phyloP scores from a whole-genome alignment of 306 rosid species.

The Dryas octopetala region DNA sequence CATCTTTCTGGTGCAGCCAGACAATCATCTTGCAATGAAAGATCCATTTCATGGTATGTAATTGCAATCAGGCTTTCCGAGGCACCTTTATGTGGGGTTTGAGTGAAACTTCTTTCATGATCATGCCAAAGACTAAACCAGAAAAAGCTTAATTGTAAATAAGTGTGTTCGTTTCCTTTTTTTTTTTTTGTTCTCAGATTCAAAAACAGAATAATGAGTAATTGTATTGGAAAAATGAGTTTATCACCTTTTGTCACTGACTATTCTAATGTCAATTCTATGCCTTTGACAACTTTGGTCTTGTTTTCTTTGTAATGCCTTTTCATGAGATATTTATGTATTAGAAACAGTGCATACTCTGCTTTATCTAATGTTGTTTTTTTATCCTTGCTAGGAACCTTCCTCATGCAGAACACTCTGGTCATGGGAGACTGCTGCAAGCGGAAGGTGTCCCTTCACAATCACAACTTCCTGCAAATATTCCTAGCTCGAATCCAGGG shows the following conservation, averaged over 20 bases:
- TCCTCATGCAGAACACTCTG: slow-evolving; percentile 22
- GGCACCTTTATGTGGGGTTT: slow-evolving; percentile 1
- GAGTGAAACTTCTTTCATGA: not conserved
- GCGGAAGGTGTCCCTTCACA: rapidly evolving
- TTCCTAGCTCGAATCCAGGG: not conserved
- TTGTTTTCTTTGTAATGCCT: not conserved
- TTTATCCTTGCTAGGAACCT: slow-evolving; percentile 41
- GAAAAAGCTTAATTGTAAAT: too few relatives aligned
- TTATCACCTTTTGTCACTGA: not conserved
- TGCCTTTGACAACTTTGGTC: not conserved
- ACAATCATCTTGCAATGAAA: slow-evolving; percentile 43
- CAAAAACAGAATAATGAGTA: not conserved
- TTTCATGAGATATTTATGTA: not conserved
- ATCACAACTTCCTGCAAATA: too few relatives aligned
- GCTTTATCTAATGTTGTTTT: not conserved
- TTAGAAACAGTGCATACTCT: not conserved
- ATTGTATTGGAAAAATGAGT: not conserved
- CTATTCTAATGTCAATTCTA: not conserved
- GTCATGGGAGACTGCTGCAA: slow-evolving; percentile 37
- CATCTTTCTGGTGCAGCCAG: slow-evolving; percentile 38
- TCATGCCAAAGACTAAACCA: not conserved
- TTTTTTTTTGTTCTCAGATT: not conserved
- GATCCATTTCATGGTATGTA: slow-evolving; percentile 48
- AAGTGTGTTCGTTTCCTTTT: too few relatives aligned
- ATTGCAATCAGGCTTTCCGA: slow-evolving; percentile 14